Evolutionary conservation across 202 grass and related monocot genomes (phyloP).

Genomic region (Eragrostis tef): DNA sequence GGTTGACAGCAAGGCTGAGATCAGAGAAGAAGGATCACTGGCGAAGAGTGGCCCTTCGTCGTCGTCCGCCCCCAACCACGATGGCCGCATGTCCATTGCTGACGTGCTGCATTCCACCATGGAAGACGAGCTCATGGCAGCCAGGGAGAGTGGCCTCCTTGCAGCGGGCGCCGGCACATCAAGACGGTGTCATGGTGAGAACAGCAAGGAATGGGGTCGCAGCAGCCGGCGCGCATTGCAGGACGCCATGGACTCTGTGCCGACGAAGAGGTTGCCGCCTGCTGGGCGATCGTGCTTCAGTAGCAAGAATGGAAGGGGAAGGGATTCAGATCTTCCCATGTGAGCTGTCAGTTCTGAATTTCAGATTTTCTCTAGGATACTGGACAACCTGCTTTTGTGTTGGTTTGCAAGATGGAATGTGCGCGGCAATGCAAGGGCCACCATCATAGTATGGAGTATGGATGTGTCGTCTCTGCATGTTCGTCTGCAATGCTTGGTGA

Average conservation of each 20-base stretch:
- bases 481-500: slow-evolving; percentile 37
- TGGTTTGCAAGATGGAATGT: slow-evolving; percentile 37
- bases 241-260: slow-evolving; percentile 7
- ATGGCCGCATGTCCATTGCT: slow-evolving; percentile 68
- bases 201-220: slow-evolving; percentile 53
- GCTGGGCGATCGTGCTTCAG: slow-evolving; percentile 64
- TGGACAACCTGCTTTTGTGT: slow-evolving; percentile 24
- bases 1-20: slow-evolving; percentile 53
- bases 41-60: slow-evolving; percentile 37
- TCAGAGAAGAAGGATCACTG: slow-evolving; percentile 47
- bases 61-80: slow-evolving; percentile 28
- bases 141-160: slow-evolving; percentile 61
- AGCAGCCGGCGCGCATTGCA: slow-evolving; percentile 39
- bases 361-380: slow-evolving; percentile 41
- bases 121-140: slow-evolving; percentile 74
- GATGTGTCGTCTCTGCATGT: slow-evolving; percentile 27
- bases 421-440: slow-evolving; percentile 32
- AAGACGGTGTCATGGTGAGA: slow-evolving; percentile 43
- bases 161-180: slow-evolving; percentile 51
- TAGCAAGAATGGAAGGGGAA: slow-evolving; percentile 53
- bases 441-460: slow-evolving; percentile 33
- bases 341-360: slow-evolving; percentile 34
- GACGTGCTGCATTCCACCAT: slow-evolving; percentile 69
- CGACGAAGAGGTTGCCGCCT: slow-evolving; percentile 64
- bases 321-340: slow-evolving; percentile 61